phyloP scores from a whole-genome alignment of 768 basidiomycete genomes.

The Lactarius vividus region DNA sequence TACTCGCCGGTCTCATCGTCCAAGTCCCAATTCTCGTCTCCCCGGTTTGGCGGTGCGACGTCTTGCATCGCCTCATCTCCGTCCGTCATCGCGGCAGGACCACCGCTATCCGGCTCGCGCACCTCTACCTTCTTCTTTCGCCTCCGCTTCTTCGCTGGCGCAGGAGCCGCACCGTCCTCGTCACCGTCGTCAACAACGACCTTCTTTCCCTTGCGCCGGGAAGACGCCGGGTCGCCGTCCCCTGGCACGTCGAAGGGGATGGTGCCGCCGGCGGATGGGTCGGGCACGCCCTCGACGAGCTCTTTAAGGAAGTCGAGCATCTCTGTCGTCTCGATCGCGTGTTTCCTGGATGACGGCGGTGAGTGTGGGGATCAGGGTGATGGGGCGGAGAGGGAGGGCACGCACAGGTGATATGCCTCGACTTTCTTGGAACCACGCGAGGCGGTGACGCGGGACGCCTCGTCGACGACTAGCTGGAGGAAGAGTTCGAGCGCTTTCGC shows the following conservation, averaged over 20 bases:
- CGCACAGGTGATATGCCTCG: slow-evolving; percentile 90
- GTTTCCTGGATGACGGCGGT: slow-evolving; percentile 58
- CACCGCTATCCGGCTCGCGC: slow-evolving; percentile 34
- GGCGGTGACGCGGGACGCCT: slow-evolving; percentile 74
- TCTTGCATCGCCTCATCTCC: slow-evolving; percentile 38
- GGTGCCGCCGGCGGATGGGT: slow-evolving; percentile 82
- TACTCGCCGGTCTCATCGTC: slow-evolving; percentile 31
- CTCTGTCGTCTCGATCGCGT: slow-evolving; percentile 82
- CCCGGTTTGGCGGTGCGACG: slow-evolving; percentile 21
- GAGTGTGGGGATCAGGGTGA: not conserved
- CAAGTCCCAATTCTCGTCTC: slow-evolving; percentile 43
- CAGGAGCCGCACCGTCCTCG: slow-evolving; percentile 37
- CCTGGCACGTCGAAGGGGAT: slow-evolving; percentile 66
- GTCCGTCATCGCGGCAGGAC: slow-evolving; percentile 36
- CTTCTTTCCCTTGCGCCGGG: slow-evolving; percentile 57
- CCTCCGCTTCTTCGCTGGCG: slow-evolving; percentile 46
- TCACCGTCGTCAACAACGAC: slow-evolving; percentile 39
- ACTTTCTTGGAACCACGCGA: slow-evolving; percentile 84
- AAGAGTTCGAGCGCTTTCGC: slow-evolving; percentile 95
- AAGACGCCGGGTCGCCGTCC: slow-evolving; percentile 54
- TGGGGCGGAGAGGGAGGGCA: slow-evolving; percentile 29
- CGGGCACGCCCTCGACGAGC: slow-evolving; percentile 80
- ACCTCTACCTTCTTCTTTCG: slow-evolving; percentile 48
- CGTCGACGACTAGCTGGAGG: slow-evolving; percentile 77
- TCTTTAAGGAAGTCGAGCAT: slow-evolving; percentile 95